A percentile compares a stretch with the other conserved stretches of the same genome.
phyloP scores from a whole-genome alignment of 2,329 filamentous ascomycete species.

The Cladobotryum protrusum region DNA sequence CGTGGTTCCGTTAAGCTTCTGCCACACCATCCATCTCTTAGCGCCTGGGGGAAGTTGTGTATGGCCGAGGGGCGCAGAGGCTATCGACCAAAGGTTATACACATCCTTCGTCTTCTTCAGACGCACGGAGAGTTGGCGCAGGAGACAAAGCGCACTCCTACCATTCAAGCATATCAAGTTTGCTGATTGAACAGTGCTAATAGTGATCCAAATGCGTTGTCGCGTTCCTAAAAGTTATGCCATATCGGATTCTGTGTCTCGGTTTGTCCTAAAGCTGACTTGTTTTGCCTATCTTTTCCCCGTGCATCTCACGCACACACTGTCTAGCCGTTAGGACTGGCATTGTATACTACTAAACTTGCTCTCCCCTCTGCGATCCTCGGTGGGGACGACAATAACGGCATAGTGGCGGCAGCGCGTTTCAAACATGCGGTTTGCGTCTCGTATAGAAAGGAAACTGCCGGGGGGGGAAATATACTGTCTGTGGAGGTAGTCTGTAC shows the following conservation, averaged over 20 bases:
- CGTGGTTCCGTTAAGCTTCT: slow-evolving; percentile 11
- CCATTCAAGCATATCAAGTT: background rate
- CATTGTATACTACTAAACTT: slow-evolving; percentile 1
- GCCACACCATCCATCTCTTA: slow-evolving; percentile 4
- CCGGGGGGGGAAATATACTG: background rate
- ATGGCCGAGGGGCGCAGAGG: slow-evolving; percentile 10
- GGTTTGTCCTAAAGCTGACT: too few species aligned
- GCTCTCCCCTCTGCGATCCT: background rate
- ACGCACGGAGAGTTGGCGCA: background rate
- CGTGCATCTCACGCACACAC: background rate
- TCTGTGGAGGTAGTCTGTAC: background rate
- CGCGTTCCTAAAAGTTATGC: too few species aligned
- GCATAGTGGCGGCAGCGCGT: background rate
- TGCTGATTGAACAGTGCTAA: too few species aligned
- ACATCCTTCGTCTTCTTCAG: slow-evolving; percentile 1
- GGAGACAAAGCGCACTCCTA: background rate
- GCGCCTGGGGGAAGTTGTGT: slow-evolving; percentile 1
- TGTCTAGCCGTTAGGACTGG: background rate
- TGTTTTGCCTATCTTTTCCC: background rate
- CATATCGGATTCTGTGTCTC: too few species aligned
- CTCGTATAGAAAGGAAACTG: background rate
- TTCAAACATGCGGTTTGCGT: background rate
- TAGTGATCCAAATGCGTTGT: too few species aligned
- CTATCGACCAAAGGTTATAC: slow-evolving; percentile 1
- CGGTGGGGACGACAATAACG: background rate